Conservation (phyloP, 164 flowering plant genomes). For the Santalum album region DNA sequence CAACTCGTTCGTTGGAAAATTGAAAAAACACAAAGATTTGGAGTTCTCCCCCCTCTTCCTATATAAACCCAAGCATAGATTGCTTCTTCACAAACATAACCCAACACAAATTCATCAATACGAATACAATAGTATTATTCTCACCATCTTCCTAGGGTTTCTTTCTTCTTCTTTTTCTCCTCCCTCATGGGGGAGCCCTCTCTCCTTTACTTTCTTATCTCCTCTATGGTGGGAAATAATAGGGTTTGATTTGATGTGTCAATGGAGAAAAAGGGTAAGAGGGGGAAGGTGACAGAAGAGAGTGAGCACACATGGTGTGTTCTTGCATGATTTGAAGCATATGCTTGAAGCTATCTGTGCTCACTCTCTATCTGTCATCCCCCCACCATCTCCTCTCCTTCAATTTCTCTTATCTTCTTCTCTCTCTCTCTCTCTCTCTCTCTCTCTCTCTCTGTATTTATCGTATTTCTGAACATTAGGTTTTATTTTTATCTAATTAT, state of each 20-base stretch:
- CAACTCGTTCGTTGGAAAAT: neutral
- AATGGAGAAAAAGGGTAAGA: too few species aligned
- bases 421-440: too few species aligned
- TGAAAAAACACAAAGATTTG: too few species aligned
- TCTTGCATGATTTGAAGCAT: neutral
- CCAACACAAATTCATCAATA: neutral
- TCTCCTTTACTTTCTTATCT: too few species aligned
- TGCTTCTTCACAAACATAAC: too few species aligned
- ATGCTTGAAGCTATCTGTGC: neutral
- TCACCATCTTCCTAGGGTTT: neutral
- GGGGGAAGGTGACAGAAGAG: neutral
- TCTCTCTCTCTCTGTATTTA: too few species aligned
- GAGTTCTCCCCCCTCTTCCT: neutral
- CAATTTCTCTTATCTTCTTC: too few species aligned
- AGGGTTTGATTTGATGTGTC: too few species aligned
- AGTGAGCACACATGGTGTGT: neutral
- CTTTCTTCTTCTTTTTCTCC: too few species aligned
- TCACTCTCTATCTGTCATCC: neutral
- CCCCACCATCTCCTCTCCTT: neutral
- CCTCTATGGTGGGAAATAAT: neutral
- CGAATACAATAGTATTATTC: neutral
- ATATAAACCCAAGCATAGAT: neutral
- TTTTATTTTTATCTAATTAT: too few species aligned
- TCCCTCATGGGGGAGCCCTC: too few species aligned
- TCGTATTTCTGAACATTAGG: too few species aligned